Evolutionary conservation across 139 green algal genomes (phyloP), one percentile per base, ranked within the genome.

Genomic region (Pycnococcus provasolii): DNA sequence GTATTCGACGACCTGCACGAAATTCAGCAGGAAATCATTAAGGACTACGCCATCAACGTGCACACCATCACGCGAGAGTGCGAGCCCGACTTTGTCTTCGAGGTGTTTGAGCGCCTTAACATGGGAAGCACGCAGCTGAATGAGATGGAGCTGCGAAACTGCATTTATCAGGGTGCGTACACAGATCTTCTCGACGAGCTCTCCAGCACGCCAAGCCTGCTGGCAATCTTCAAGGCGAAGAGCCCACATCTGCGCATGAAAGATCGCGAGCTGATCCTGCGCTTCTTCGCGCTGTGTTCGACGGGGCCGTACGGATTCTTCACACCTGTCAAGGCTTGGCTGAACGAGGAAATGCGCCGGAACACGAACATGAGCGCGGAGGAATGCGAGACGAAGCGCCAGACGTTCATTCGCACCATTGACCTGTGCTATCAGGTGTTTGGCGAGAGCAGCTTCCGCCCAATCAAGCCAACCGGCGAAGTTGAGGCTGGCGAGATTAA

Each of bases 41-140:
- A 67, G 26, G 72, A 78, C 62, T 73, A 74, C 50, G 47, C 72
- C 45, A 43, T 78, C 15, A 78, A 75, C 66, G 72, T 78, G 66
- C 72, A 78, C 72, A 77, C 71, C 58, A 75, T 75, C 52, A 64
- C 44, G 13, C 46, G 57, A 13, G 43, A 75, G 58, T 75, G 41
- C 5, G 66, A 78, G 26, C 60, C 60, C 1, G 72, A 78, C 62
- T 69, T 75, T 57, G 72, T 78, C 6, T 78, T 78, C 55, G 72
- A 78, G 58, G 72, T 78, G n/a, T 78, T 78, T 66, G 72, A 78
- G 66, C 58, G 72, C 1, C 58, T 78, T 7, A 78, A 78, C 66
- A 78, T 78, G 72, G 72, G 72, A 9, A 51, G 53, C 39, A 78
- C 58, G 66, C 72, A 78, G 66, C 67, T 78, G 11, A 78, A 78